Conservation (phyloP, 1,284 basidiomycete species). For the Pseudozyma thailandica region DNA sequence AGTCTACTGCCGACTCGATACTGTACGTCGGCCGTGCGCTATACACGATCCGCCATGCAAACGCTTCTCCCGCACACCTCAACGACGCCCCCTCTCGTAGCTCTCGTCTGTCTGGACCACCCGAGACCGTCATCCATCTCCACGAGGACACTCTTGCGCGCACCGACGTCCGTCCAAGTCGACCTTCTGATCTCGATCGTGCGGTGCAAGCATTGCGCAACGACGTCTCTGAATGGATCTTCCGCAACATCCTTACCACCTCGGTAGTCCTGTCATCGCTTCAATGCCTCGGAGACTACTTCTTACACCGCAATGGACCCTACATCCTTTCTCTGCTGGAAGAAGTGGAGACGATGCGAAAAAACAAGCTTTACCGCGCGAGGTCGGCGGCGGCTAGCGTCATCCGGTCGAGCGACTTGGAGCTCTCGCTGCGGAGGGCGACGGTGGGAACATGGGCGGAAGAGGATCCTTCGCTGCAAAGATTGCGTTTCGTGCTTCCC, state of each 20-base stretch:
- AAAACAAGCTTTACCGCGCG: constrained; percentile 68
- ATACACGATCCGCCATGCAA: constrained; percentile 76
- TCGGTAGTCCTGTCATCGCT: constrained; percentile 82
- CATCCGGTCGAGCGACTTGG: constrained; percentile 51
- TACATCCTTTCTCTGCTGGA: constrained; percentile 77
- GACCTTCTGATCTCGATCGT: constrained; percentile 27
- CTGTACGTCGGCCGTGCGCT: constrained; percentile 86
- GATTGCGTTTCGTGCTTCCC: constrained; percentile 37
- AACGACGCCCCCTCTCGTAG: constrained; percentile 5
- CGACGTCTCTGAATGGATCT: constrained; percentile 86
- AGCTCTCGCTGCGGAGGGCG: constrained; percentile 49
- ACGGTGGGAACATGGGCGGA: constrained; percentile 50
- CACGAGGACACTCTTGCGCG: constrained; percentile 35
- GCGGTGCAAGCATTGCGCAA: constrained; percentile 74
- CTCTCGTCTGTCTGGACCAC: constrained; percentile 25
- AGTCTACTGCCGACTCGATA: constrained; percentile 80
- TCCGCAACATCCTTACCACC: constrained; percentile 85
- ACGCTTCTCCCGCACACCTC: constrained; percentile 9
- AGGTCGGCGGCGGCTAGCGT: constrained; percentile 74
- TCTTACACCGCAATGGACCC: constrained; percentile 86
- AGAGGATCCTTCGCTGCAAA: constrained; percentile 51
- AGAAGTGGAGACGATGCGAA: constrained; percentile 80
- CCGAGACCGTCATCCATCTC: constrained; percentile 30
- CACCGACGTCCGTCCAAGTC: constrained; percentile 27
- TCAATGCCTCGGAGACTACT: constrained; percentile 74